Base-by-base conservation (phyloP, 2,329 filamentous ascomycete species). In the Seiridium cupressi region DNA sequence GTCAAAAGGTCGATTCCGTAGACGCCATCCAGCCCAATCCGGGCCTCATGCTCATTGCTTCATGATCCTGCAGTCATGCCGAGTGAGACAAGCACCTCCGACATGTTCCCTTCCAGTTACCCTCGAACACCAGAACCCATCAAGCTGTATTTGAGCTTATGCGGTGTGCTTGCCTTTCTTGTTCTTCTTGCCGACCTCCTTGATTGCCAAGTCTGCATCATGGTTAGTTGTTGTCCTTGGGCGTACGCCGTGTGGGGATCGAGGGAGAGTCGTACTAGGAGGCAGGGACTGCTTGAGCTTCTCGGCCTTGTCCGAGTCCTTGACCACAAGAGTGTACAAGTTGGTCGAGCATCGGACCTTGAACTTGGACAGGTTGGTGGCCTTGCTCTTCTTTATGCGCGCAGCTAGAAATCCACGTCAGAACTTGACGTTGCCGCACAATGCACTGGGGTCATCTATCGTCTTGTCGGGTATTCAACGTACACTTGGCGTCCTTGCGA, bases 221-320 rank as follows among this genome's bases (percentile, higher is more conserved):
- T 64, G 64, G 69, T 64, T 65, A 66, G 49, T n/a, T n/a, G 18
- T 36, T 26, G 18, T 26, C 18, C 18, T 26, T 26, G 18, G 10
- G 36, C 44, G 35, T 44, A 32, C 32, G 6, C 11, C 46, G 40
- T 53, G 42, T 32, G 48, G 57, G 46, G 38, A 31, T 9, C 49
- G 51, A 18, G 38, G 49, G 51, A 34, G 34, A 49, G 47, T 34
- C 92, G 75, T 93, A 99, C 95, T 91, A 74, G 95, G 96, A 75
- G 95, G 96, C 68, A 99, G 87, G 79, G 89, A 93, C 88, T 98
- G 94, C 93, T 97, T 98, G 72, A 99, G 89, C 91, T 99, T 99
- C 86, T 98, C 95, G 81, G 94, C 96, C 92, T 98, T 98, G 79
- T 97, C 95, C 76, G 88, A 87, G 84, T 99, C 95, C 89, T 97